Evolutionary conservation across 75 land plant genomes (phyloP).

Genomic region (Picea sitchensis): DNA sequence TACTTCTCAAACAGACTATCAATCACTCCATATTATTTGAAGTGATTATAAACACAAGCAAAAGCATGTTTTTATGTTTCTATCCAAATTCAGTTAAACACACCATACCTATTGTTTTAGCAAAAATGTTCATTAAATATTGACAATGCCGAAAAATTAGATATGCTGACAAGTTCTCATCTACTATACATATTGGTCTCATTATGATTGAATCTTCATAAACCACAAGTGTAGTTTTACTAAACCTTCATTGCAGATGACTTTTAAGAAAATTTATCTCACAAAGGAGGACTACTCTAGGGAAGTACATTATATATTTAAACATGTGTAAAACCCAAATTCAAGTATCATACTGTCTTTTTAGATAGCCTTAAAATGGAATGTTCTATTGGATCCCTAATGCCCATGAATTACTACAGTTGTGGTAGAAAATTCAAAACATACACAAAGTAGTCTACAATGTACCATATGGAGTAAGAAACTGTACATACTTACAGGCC

Average conservation of each 20-base stretch:
- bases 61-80: background rate
- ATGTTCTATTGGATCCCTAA: background rate
- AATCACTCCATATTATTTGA: too few species aligned
- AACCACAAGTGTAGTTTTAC: background rate
- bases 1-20: too few species aligned
- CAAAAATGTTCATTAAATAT: background rate
- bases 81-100: background rate
- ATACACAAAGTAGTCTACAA: background rate
- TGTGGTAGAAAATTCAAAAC: background rate
- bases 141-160: background rate
- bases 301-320: background rate
- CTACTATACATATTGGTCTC: background rate
- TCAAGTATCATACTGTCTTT: background rate
- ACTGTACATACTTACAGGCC: constrained; percentile 64
- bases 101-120: background rate
- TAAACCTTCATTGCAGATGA: background rate
- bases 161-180: background rate
- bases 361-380: background rate
- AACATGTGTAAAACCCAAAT: background rate
- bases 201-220: background rate
- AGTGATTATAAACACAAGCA: background rate
- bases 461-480: background rate
- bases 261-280: background rate
- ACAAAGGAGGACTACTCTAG: background rate
- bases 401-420: background rate